Percentiles rank a stretch among this genome's conserved stretches.
These are phyloP conservation scores for Parascedosporium putredinis DNA, from an alignment of 2,329 filamentous ascomycete genomes.

Conservation along the genomic window DNA sequence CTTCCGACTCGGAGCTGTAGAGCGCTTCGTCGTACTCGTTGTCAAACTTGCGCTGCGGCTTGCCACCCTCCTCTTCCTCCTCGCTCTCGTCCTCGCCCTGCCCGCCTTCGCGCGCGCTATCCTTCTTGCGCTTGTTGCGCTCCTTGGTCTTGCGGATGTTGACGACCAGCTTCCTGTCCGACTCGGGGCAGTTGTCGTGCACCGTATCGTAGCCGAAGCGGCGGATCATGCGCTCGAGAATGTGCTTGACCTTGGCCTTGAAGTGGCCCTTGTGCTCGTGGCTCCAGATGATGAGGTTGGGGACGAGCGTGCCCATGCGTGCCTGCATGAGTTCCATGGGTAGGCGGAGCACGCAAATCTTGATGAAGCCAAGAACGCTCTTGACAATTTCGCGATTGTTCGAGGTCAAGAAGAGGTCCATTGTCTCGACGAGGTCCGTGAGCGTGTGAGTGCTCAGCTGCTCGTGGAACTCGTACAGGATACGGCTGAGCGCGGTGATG, in stretches of 20 bases:
- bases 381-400: slow-evolving; percentile 96
- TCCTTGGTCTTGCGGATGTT: slow-evolving; percentile 96
- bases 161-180: slow-evolving; percentile 77
- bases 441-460: slow-evolving; percentile 59
- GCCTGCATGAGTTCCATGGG: slow-evolving; percentile 70
- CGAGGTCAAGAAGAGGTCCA: slow-evolving; percentile 91
- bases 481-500: slow-evolving; percentile 89
- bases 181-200: slow-evolving; percentile 71
- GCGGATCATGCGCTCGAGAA: slow-evolving; percentile 85
- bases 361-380: slow-evolving; percentile 90
- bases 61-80: slow-evolving; percentile 15
- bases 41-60: slow-evolving; percentile 49
- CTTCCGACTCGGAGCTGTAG: slow-evolving; percentile 69
- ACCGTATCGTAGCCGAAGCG: slow-evolving; percentile 78
- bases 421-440: slow-evolving; percentile 79
- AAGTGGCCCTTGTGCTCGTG: slow-evolving; percentile 98
- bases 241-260: slow-evolving; percentile 95
- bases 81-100: slow-evolving; percentile 40
- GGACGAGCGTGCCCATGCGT: slow-evolving; percentile 66
- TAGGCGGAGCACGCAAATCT: slow-evolving; percentile 83
- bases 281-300: slow-evolving; percentile 90
- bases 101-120: slow-evolving; percentile 45
- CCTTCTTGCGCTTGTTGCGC: slow-evolving; percentile 81
- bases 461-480: slow-evolving; percentile 82
- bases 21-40: slow-evolving; percentile 95